These are phyloP conservation scores for Hippophae rhamnoides DNA, from an alignment of 306 rosid species.

Conservation along the genomic window DNA sequence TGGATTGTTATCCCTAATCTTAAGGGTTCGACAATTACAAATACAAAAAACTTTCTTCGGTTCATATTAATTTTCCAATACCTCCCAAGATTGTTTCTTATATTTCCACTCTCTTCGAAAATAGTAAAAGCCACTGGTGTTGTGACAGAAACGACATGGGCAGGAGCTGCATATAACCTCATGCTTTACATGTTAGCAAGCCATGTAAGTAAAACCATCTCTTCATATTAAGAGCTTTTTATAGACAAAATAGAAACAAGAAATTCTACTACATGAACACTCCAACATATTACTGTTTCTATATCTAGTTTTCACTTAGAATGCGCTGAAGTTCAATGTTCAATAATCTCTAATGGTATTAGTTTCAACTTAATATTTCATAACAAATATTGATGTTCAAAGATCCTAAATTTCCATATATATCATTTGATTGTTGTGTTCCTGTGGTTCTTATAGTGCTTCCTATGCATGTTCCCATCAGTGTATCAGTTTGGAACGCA, in stretches of 20 bases:
- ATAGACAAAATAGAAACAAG: background rate
- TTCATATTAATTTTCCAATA: conserved; percentile 45
- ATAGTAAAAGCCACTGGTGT: conserved; percentile 46
- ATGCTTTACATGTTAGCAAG: conserved; percentile 54
- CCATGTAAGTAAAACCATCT: conserved; percentile 32
- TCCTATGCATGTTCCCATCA: too few species aligned
- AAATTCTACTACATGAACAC: background rate
- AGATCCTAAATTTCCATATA: too few species aligned
- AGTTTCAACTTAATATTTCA: too few species aligned
- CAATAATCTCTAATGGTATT: too few species aligned
- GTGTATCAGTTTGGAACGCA: too few species aligned
- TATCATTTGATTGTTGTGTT: too few species aligned
- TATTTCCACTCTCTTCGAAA: conserved; percentile 43
- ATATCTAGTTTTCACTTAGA: too few species aligned
- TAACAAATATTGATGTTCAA: too few species aligned
- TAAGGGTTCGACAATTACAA: conserved; percentile 35
- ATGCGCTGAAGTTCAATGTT: too few species aligned
- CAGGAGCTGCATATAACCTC: conserved; percentile 54
- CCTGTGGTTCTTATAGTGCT: too few species aligned
- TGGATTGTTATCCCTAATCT: conserved; percentile 47
- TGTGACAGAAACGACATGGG: conserved; percentile 60
- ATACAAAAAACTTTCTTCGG: conserved; percentile 33
- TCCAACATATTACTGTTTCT: background rate
- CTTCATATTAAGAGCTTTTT: background rate
- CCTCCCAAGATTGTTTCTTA: conserved; percentile 44